Evolutionary conservation across 2,329 filamentous ascomycete genomes (phyloP).

Genomic region (Tothia fuscella): DNA sequence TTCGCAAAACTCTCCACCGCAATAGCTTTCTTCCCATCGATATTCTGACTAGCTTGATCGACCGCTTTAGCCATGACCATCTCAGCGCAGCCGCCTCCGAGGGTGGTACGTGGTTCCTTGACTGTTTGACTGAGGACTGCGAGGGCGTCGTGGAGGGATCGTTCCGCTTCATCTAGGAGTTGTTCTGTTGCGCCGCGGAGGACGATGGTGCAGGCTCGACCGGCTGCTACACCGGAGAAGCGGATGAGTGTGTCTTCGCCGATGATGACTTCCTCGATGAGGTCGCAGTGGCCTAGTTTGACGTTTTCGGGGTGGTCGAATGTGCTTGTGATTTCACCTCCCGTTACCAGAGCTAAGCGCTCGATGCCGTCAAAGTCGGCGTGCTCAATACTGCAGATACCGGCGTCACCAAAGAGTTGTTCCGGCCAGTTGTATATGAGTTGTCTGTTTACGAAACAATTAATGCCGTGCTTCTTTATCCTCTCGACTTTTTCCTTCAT

Average conservation of each 20-base stretch:
- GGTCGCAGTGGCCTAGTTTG: slow-evolving; percentile 85
- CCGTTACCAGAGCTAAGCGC: slow-evolving; percentile 84
- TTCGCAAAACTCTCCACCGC: slow-evolving; percentile 83
- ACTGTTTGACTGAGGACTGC: slow-evolving; percentile 95
- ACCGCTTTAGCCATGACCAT: slow-evolving; percentile 99
- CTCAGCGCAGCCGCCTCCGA: slow-evolving; percentile 92
- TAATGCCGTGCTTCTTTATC: slow-evolving; percentile 97
- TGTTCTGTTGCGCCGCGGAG: slow-evolving; percentile 94
- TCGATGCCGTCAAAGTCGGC: slow-evolving; percentile 98
- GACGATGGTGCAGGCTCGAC: slow-evolving; percentile 91
- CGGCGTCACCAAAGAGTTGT: slow-evolving; percentile 93
- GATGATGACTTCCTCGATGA: slow-evolving; percentile 97
- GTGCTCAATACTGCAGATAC: slow-evolving; percentile 97
- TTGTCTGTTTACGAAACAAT: slow-evolving; percentile 99
- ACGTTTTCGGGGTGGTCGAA: slow-evolving; percentile 98
- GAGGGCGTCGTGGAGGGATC: slow-evolving; percentile 88
- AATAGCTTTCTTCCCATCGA: slow-evolving; percentile 92
- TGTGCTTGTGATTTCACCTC: slow-evolving; percentile 92
- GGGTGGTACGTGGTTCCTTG: slow-evolving; percentile 82
- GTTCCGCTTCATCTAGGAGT: slow-evolving; percentile 90
- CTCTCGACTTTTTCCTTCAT: slow-evolving; percentile 99
- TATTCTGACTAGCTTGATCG: slow-evolving; percentile 81
- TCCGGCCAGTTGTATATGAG: slow-evolving; percentile 99
- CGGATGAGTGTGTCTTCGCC: slow-evolving; percentile 96
- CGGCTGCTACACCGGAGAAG: slow-evolving; percentile 90